Evolutionary conservation across 345 rosid genomes (phyloP).

Genomic region (Ailanthus altissimus): DNA sequence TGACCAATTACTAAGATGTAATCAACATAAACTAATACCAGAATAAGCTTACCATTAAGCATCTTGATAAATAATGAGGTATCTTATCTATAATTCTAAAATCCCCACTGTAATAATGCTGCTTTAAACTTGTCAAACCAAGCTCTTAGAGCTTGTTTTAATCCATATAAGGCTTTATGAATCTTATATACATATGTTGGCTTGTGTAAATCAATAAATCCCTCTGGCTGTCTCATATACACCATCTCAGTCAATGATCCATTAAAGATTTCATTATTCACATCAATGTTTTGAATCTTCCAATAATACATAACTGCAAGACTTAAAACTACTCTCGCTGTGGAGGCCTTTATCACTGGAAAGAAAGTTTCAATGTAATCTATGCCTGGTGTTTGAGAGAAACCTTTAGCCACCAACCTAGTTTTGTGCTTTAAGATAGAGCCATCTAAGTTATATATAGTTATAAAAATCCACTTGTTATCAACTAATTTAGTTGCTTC

Average conservation of each 20-base stretch:
- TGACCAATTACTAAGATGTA: not conserved
- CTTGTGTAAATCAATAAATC: not conserved
- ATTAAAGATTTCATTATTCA: not conserved
- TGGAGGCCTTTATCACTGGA: not conserved
- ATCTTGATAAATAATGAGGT: not conserved
- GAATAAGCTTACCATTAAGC: not conserved
- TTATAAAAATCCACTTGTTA: too few relatives aligned
- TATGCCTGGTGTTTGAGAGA: too few relatives aligned
- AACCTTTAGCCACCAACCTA: not conserved
- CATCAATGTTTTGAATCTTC: not conserved
- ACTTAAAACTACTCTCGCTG: rapidly evolving
- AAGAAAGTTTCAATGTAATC: not conserved
- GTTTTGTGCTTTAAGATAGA: too few relatives aligned
- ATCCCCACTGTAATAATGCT: not conserved
- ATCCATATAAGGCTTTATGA: not conserved
- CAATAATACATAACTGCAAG: too few relatives aligned
- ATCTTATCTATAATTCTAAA: not conserved
- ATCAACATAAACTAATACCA: not conserved
- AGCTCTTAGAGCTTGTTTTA: not conserved
- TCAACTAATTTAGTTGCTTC: not conserved
- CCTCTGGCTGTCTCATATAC: not conserved
- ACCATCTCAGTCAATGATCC: not conserved
- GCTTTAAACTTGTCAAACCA: not conserved
- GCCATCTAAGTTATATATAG: too few relatives aligned
- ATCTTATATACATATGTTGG: not conserved